These are phyloP conservation scores for Cyberlindnera sargentensis DNA, from an alignment of 805 yeast genomes.

Conservation along the genomic window DNA sequence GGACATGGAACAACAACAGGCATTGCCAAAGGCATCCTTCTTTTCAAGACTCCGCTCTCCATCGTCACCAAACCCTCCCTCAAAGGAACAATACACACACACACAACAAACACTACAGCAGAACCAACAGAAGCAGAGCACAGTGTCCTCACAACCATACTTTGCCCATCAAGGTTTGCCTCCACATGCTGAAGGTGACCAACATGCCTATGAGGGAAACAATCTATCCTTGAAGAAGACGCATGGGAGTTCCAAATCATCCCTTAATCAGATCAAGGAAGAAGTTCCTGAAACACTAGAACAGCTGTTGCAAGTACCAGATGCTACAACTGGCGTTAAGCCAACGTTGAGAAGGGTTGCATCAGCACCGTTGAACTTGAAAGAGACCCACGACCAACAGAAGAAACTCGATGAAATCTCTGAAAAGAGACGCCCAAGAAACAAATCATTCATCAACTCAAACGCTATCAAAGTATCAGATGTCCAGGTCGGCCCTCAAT, in stretches of 20 bases:
- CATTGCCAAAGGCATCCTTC: conserved; percentile 6
- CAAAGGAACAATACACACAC: not conserved
- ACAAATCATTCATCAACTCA: conserved; percentile 47
- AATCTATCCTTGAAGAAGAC: conserved; percentile 23
- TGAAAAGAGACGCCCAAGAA: conserved; percentile 30
- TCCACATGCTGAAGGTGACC: conserved; percentile 34
- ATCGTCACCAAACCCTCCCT: conserved; percentile 24
- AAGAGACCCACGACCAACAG: conserved; percentile 22
- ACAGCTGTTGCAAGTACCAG: not conserved
- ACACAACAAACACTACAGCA: not conserved
- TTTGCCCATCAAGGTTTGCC: conserved; percentile 55
- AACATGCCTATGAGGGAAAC: conserved; percentile 7
- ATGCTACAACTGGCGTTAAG: not conserved
- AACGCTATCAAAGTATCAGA: conserved; percentile 67
- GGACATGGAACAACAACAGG: conserved; percentile 6
- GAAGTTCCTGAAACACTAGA: conserved; percentile 20
- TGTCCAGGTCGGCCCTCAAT: conserved; percentile 77
- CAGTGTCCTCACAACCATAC: conserved; percentile 36
- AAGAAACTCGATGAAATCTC: conserved; percentile 13
- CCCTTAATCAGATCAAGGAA: conserved; percentile 29
- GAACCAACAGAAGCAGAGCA: conserved; percentile 1
- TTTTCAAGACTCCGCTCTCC: conserved; percentile 29
- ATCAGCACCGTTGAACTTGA: conserved; percentile 69
- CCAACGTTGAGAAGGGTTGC: conserved; percentile 65
- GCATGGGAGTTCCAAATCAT: conserved; percentile 13